phyloP scores from a whole-genome alignment of 2,329 filamentous ascomycete genomes.

The Remersonia thermophila region DNA sequence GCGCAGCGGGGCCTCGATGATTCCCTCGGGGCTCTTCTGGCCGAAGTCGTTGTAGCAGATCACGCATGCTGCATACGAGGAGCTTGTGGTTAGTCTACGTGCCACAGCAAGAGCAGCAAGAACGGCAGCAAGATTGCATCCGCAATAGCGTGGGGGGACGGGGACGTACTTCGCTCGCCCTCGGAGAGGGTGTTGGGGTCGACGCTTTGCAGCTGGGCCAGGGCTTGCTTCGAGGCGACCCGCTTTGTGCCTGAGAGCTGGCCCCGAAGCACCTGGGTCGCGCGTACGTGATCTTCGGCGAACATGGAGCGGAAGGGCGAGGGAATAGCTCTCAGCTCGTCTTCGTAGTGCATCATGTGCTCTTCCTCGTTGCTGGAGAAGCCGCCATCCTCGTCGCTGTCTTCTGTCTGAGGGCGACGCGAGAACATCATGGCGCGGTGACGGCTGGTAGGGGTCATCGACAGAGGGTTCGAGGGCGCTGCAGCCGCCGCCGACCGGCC shows the following conservation, averaged over 20 bases:
- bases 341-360: conserved; percentile 10
- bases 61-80: conserved; percentile 35
- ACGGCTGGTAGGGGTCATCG: background rate
- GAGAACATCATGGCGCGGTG: background rate
- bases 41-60: conserved; percentile 56
- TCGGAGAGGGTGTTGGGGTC: conserved; percentile 32
- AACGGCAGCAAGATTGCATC: no score
- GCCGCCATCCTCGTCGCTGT: conserved; percentile 19
- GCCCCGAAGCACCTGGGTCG: conserved; percentile 35
- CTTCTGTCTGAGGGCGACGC: conserved; percentile 7
- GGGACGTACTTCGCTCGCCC: conserved; percentile 34
- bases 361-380: conserved; percentile 12
- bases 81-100: conserved; percentile 3
- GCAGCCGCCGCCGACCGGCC: no score
- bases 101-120: conserved; percentile 3
- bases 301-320: conserved; percentile 4
- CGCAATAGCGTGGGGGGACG: no score
- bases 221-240: conserved; percentile 35
- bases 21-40: conserved; percentile 42
- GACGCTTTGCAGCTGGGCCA: conserved; percentile 35
- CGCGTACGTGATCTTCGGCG: conserved; percentile 27
- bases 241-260: conserved; percentile 28
- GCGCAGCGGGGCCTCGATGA: conserved; percentile 43
- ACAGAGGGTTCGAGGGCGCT: no score
- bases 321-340: conserved; percentile 5